These are phyloP conservation scores for Apiotrichum gracile DNA, from an alignment of 1,284 basidiomycete species.

Conservation along the genomic window DNA sequence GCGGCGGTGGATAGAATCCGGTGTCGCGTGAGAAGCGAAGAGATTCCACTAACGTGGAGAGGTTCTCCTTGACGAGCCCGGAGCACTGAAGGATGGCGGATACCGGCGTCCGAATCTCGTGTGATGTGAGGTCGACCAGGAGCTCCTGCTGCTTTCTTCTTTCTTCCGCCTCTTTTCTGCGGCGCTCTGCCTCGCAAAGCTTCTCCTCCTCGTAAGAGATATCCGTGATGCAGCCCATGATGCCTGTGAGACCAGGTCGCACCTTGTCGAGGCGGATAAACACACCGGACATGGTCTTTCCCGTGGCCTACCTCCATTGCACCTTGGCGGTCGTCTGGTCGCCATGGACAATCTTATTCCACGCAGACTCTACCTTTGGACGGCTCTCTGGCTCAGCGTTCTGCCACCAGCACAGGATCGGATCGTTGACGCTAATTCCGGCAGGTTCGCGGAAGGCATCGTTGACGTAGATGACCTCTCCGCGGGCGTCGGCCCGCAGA, in stretches of 20 bases:
- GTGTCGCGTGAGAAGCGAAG: constrained; percentile 21
- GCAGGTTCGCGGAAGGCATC: constrained; percentile 22
- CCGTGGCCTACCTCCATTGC: constrained; percentile 39
- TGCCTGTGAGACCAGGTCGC: constrained; percentile 24
- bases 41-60: constrained; percentile 32
- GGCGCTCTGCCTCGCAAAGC: constrained; percentile 34
- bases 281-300: constrained; percentile 24
- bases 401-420: constrained; percentile 12
- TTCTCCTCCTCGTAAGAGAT: constrained; percentile 38
- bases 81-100: constrained; percentile 45
- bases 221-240: constrained; percentile 40
- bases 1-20: constrained; percentile 33
- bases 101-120: constrained; percentile 45
- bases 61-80: constrained; percentile 41
- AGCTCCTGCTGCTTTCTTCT: constrained; percentile 39
- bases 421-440: constrained; percentile 20
- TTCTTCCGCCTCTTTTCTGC: constrained; percentile 39
- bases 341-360: not conserved
- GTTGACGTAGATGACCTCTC: constrained; percentile 32
- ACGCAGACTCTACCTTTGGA: not conserved
- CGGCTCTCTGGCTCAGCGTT: constrained; percentile 21
- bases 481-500: constrained; percentile 26
- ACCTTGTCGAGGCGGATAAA: constrained; percentile 39
- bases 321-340: constrained; percentile 18
- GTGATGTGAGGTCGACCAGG: constrained; percentile 44